phyloP scores from a whole-genome alignment of 257 asterid genomes.

The Ophiorrhiza pumila region DNA sequence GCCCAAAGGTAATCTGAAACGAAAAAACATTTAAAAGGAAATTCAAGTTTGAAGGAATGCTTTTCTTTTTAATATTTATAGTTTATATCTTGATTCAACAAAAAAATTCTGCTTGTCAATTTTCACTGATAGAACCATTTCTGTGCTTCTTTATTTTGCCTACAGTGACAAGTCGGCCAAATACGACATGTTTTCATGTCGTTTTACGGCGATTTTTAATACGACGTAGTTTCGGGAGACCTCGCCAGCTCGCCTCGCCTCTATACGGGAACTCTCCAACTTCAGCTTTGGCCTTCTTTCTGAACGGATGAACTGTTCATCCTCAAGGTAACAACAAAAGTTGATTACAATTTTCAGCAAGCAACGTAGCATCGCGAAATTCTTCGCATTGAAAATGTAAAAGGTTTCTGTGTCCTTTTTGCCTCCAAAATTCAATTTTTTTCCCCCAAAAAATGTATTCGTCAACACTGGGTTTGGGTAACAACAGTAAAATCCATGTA shows the following conservation, averaged over 20 bases:
- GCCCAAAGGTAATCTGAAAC: too few relatives aligned
- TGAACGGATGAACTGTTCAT: not conserved
- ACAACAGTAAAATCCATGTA: conserved; percentile 3
- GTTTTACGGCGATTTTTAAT: not conserved
- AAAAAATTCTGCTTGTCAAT: too few relatives aligned
- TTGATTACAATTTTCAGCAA: not conserved
- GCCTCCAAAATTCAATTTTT: not conserved
- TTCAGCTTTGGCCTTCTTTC: not conserved
- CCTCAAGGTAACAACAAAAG: not conserved
- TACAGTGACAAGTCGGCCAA: too few relatives aligned
- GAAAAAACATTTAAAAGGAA: too few relatives aligned
- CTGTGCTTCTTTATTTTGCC: too few relatives aligned
- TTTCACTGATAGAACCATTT: too few relatives aligned
- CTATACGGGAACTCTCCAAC: not conserved
- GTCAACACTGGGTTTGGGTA: conserved; percentile 11
- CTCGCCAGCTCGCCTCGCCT: not conserved
- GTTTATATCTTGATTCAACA: too few relatives aligned
- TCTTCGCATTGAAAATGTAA: not conserved
- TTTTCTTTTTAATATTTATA: too few relatives aligned
- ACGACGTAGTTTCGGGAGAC: not conserved
- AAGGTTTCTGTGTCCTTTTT: not conserved
- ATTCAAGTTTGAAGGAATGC: too few relatives aligned
- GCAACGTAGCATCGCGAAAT: not conserved
- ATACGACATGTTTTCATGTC: conserved; percentile 3
- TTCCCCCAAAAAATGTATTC: conserved; percentile 14